These are phyloP conservation scores for Fusarium aywerte DNA, from an alignment of 2,329 filamentous ascomycete genomes.

Conservation along the genomic window DNA sequence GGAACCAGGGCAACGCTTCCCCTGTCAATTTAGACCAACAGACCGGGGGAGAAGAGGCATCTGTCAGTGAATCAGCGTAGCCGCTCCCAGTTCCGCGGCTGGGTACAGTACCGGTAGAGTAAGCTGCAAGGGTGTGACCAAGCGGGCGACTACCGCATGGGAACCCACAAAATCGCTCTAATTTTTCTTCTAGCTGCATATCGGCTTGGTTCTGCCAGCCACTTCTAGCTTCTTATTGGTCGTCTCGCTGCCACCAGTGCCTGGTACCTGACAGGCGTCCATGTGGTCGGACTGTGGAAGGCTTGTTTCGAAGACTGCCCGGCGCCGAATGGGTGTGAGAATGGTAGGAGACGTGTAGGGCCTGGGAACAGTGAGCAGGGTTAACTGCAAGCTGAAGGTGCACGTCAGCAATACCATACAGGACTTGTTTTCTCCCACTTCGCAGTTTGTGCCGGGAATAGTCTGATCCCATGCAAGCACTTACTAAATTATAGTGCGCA, in stretches of 20 bases:
- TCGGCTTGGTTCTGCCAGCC: constrained; percentile 15
- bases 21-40: constrained; percentile 23
- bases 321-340: constrained; percentile 26
- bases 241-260: constrained; percentile 44
- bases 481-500: constrained; percentile 18
- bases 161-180: constrained; percentile 38
- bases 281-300: constrained; percentile 55
- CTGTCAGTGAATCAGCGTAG: constrained; percentile 39
- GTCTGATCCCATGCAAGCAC: constrained; percentile 36
- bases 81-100: constrained; percentile 26
- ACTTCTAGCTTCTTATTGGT: constrained; percentile 47
- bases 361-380: constrained; percentile 4
- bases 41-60: constrained; percentile 24
- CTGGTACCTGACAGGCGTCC: constrained; percentile 57
- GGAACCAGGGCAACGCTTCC: constrained; percentile 5
- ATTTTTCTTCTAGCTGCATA: constrained; percentile 45
- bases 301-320: constrained; percentile 44
- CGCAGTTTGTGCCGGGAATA: constrained; percentile 14
- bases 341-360: constrained; percentile 17
- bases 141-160: constrained; percentile 29
- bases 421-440: constrained; percentile 17
- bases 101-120: constrained; percentile 21
- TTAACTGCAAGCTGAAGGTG: constrained; percentile 13
- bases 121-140: constrained; percentile 18
- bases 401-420: constrained; percentile 20